Percentiles rank a stretch among this genome's conserved stretches.
These are phyloP conservation scores for Annulohypoxylon nitens DNA, from an alignment of 495 filamentous ascomycete species.

Conservation along the genomic window DNA sequence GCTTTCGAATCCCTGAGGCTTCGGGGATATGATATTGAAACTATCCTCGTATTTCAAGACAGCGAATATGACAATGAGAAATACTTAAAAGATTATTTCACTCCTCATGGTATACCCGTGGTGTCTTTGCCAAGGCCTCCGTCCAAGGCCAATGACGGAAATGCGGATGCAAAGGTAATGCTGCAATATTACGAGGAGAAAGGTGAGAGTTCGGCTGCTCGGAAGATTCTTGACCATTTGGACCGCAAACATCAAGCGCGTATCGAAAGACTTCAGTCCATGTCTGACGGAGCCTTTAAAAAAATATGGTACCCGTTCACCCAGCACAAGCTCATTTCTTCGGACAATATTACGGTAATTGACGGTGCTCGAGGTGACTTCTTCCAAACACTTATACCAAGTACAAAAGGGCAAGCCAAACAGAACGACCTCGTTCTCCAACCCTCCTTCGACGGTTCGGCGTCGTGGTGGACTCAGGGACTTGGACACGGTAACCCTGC, in stretches of 20 bases:
- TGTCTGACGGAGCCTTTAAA: slow-evolving; percentile 68
- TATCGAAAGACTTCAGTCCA: slow-evolving; percentile 67
- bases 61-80: slow-evolving; percentile 72
- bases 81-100: slow-evolving; percentile 74
- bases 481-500: slow-evolving; percentile 79
- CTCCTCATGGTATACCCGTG: slow-evolving; percentile 65
- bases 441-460: slow-evolving; percentile 80
- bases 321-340: slow-evolving; percentile 73
- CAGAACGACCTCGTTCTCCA: slow-evolving; percentile 56
- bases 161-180: slow-evolving; percentile 67
- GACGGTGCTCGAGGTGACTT: slow-evolving; percentile 82
- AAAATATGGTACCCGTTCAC: slow-evolving; percentile 87
- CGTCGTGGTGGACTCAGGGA: slow-evolving; percentile 90
- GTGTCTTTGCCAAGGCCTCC: slow-evolving; percentile 69
- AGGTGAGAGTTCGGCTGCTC: slow-evolving; percentile 46
- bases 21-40: slow-evolving; percentile 79
- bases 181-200: slow-evolving; percentile 69
- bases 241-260: slow-evolving; percentile 62
- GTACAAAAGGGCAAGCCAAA: slow-evolving; percentile 8
- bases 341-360: slow-evolving; percentile 73
- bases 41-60: slow-evolving; percentile 73
- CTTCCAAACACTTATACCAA: slow-evolving; percentile 70
- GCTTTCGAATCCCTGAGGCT: slow-evolving; percentile 79
- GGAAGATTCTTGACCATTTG: slow-evolving; percentile 62
- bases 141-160: slow-evolving; percentile 35